phyloP scores from a whole-genome alignment of 2,329 filamentous ascomycete genomes.

The Aciculosporium take region DNA sequence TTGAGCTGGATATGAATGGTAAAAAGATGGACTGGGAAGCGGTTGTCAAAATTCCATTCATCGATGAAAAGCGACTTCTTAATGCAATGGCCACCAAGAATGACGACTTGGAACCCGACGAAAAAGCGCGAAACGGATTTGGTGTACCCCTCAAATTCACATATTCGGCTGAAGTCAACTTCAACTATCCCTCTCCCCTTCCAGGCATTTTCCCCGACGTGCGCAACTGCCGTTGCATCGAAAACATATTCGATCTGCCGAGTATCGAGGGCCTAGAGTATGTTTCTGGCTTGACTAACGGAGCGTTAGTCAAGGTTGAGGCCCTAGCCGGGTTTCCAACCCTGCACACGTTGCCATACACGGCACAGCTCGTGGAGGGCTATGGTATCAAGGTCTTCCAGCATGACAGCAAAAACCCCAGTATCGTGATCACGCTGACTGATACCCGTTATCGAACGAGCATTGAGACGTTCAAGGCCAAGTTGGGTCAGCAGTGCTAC shows the following conservation, averaged over 20 bases:
- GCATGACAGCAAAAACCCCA: conserved; percentile 89
- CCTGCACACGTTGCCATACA: conserved; percentile 71
- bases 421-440: conserved; percentile 77
- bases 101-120: conserved; percentile 57
- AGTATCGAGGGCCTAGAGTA: conserved; percentile 81
- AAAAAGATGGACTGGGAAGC: conserved; percentile 99
- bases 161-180: conserved; percentile 64
- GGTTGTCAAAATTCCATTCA: conserved; percentile 97
- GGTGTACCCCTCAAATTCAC: conserved; percentile 89
- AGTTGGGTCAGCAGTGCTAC: conserved; percentile 73
- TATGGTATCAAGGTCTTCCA: conserved; percentile 94
- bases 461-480: conserved; percentile 57
- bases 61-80: conserved; percentile 78
- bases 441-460: conserved; percentile 59
- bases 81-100: conserved; percentile 79
- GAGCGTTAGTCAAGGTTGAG: conserved; percentile 64
- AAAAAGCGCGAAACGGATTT: conserved; percentile 76
- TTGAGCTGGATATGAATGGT: conserved; percentile 97
- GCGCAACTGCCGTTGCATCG: conserved; percentile 72
- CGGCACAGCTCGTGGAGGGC: conserved; percentile 52
- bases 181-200: conserved; percentile 74
- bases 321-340: conserved; percentile 93
- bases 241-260: conserved; percentile 92
- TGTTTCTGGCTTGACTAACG: conserved; percentile 68
- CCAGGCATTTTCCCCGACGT: conserved; percentile 85